Base-by-base conservation (phyloP, 192 early-diverging fungal genomes). In the Cetraspora pellucida region DNA sequence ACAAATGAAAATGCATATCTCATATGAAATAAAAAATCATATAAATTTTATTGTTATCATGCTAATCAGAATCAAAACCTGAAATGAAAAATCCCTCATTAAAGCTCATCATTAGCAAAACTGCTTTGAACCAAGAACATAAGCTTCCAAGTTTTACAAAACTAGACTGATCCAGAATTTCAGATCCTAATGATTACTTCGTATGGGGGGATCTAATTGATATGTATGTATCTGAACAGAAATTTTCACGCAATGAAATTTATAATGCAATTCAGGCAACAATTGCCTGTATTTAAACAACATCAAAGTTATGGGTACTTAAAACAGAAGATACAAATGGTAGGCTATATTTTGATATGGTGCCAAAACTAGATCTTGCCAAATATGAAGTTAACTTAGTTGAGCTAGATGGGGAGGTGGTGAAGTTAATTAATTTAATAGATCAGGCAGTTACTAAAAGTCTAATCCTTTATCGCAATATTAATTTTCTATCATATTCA, bases 251-350 rank as follows among this genome's bases (percentile, higher is more conserved):
- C 7, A 37, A 37, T 37, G 1, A 37, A 7, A 27, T 59, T 23
- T 59, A 59, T 64, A 17, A 64, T 28, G 61, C 61, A 28, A 64
- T 64, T 64, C 61, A 64, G 23, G 61, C 61, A 64, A 64, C 61
- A 2, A 10, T 64, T 64, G 61, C 61, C 31, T 64, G 61, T 64
- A 37, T 64, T 27, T 25, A 64, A 64, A 64, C 27, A 17, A 64
- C 61, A 64, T 64, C 61, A 37, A 64, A 25, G 25, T 37, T 64
- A 64, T 64, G 61, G 61, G 25, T 64, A 17, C 61, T 64, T 17
- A 64, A 64, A 64, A 64, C 25, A 37, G 61, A 64, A 28, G 27
- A 64, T 64, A 31, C 27, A 17, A 37, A 64, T 37, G 37, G 37
- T 37, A 7, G 37, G 7, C 37, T 37, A 37, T 37, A 37, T 37